A percentile compares a stretch with the other conserved stretches of the same genome.
phyloP scores from a whole-genome alignment of 2,329 filamentous ascomycete species.

The Talaromyces piceae region DNA sequence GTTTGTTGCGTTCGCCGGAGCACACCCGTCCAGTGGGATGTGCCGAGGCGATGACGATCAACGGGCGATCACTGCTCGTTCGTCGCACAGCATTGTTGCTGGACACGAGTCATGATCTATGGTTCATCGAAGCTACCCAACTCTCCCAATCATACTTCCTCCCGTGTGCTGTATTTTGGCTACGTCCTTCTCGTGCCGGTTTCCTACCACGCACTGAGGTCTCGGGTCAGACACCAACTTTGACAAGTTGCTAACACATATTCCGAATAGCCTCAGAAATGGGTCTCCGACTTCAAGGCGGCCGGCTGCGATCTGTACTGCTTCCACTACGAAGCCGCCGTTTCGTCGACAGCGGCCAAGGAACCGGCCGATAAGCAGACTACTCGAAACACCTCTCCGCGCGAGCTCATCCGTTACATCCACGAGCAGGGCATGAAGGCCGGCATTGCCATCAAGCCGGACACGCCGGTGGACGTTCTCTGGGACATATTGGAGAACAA shows the following conservation, averaged over 20 bases:
- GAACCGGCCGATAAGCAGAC: slow-evolving; percentile 63
- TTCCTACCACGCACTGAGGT: neutral
- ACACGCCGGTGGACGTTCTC: slow-evolving; percentile 81
- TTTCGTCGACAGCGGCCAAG: slow-evolving; percentile 73
- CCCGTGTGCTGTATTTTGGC: neutral
- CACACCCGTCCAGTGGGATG: neutral
- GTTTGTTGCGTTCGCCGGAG: neutral
- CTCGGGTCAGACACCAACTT: neutral
- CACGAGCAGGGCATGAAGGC: slow-evolving; percentile 82
- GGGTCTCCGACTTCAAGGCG: slow-evolving; percentile 90
- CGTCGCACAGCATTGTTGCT: neutral
- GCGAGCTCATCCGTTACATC: slow-evolving; percentile 81
- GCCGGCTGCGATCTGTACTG: slow-evolving; percentile 98
- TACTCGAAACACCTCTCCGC: slow-evolving; percentile 64
- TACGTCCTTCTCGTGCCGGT: too few species aligned
- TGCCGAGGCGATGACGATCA: neutral
- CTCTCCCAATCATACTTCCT: neutral
- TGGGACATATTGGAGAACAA: slow-evolving; percentile 77
- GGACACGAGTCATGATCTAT: neutral
- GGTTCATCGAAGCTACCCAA: neutral
- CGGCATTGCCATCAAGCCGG: slow-evolving; percentile 91
- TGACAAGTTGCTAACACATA: neutral
- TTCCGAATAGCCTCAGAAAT: slow-evolving; percentile 61
- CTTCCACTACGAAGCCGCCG: slow-evolving; percentile 97
- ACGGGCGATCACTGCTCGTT: neutral